A percentile compares a stretch with the other conserved stretches of the same genome.
phyloP scores from a whole-genome alignment of 345 rosid species.

The Turnera subulata region DNA sequence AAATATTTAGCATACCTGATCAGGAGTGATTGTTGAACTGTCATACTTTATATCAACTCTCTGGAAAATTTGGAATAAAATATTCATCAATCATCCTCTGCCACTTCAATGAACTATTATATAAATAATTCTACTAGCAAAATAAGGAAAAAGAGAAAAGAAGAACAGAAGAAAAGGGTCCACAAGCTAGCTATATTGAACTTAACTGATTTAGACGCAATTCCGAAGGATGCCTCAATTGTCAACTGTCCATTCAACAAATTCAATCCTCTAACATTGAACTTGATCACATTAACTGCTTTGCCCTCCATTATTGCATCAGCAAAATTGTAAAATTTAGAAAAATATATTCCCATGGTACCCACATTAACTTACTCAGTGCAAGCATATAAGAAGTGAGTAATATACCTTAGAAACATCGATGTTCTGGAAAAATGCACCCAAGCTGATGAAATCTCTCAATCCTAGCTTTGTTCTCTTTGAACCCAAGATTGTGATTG shows the following conservation, averaged over 20 bases:
- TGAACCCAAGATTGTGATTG: slow-evolving; percentile 72
- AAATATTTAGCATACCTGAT: slow-evolving; percentile 45
- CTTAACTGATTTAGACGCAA: slow-evolving; percentile 59
- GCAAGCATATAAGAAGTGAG: neutral
- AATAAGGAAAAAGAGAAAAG: neutral
- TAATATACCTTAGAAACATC: slow-evolving; percentile 59
- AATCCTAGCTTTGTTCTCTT: slow-evolving; percentile 83
- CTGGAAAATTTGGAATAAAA: slow-evolving; percentile 33
- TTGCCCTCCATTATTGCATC: slow-evolving; percentile 63
- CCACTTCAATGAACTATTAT: neutral
- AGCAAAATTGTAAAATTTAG: slow-evolving; percentile 26
- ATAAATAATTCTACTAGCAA: neutral
- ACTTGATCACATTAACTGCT: slow-evolving; percentile 84
- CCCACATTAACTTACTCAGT: neutral
- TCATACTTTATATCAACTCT: slow-evolving; percentile 66
- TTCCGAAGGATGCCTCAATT: slow-evolving; percentile 70
- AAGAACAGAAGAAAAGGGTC: too few species aligned
- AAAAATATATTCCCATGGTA: slow-evolving; percentile 2
- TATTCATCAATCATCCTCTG: neutral
- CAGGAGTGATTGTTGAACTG: slow-evolving; percentile 68
- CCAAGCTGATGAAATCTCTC: slow-evolving; percentile 75
- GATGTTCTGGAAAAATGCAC: slow-evolving; percentile 68
- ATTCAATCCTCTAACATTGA: slow-evolving; percentile 72
- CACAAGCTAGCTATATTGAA: too few species aligned
- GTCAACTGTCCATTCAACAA: slow-evolving; percentile 65